Conservation (phyloP, 768 basidiomycete genomes). For the Cystobasidium tubakii region DNA sequence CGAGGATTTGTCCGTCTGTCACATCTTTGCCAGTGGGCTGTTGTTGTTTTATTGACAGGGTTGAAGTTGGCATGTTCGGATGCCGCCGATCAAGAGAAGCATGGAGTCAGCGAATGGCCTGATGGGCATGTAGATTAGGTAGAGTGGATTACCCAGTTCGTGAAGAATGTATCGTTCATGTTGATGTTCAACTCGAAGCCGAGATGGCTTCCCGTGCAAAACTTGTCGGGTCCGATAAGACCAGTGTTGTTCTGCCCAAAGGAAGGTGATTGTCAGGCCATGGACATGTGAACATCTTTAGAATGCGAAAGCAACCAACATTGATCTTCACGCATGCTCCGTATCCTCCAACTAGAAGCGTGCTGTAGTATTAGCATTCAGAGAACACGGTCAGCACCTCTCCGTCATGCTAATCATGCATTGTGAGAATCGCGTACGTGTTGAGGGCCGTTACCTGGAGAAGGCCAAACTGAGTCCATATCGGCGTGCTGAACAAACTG, state of each 20-base stretch:
- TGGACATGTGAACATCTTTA: neutral
- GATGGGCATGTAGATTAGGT: neutral
- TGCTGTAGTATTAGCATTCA: neutral
- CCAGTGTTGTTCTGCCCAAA: neutral
- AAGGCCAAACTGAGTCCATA: conserved; percentile 9
- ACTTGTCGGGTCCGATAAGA: neutral
- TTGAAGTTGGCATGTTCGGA: neutral
- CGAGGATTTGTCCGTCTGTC: conserved; percentile 10
- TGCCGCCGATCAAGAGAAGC: too few species aligned
- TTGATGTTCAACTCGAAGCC: conserved; percentile 17
- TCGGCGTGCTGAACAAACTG: conserved; percentile 7
- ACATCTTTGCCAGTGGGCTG: neutral
- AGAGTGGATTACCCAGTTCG: neutral
- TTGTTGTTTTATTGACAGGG: neutral
- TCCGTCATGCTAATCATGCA: neutral
- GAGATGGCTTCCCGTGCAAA: neutral
- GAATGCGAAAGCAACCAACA: neutral
- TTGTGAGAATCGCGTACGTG: neutral
- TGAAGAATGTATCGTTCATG: conserved; percentile 23
- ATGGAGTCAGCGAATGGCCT: neutral
- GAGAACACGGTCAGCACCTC: neutral
- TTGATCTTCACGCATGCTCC: conserved; percentile 13
- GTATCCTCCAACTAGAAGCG: conserved; percentile 13
- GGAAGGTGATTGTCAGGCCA: neutral
- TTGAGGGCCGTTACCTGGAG: neutral